Base-by-base conservation (phyloP, 345 rosid genomes). In the Rhizophora apiculata region DNA sequence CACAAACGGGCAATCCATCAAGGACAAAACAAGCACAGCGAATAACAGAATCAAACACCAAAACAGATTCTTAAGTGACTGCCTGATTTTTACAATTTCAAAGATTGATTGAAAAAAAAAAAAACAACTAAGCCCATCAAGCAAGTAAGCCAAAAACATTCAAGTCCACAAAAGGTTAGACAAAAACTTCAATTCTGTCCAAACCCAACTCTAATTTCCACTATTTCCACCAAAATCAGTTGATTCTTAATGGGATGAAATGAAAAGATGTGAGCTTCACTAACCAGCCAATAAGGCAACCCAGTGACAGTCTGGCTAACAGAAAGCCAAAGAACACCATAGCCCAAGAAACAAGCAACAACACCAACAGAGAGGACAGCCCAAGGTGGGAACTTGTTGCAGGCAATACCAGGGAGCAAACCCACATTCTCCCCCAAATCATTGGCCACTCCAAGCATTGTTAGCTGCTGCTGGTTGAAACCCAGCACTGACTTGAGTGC, bases 341-440 rank as follows among this genome's bases (percentile, higher is more conserved):
- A 95, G 9, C 99, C 99, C 58, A 87, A 68, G 82, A 90, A 92
- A 75, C 98, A 95, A 69, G 79, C 52, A 48, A 81, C 73, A 57
- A 77, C 81, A 48, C 99, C 99, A 31, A 86, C 78, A 66, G 83
- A 74, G 34, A 95, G 85, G 65, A 95, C 83, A 71, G 85, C 71
- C 99, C 99, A 92, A 24, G 96, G 96, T 53, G 97, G 97, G 71
- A 92, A 85, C 86, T 85, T 90, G 80, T 92, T 95, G 78, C 92
- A 88, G 20, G 90, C 94, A 72, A 87, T 78, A 0, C 99, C 99
- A 27, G 98, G 92, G 27, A 92, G 86, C 9, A 95, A 70, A 0
- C 99, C 98, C 70, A 92, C 71, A 68, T 82, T 95, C 79, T 92
- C 99, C 16, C 99, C 98, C 39, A 95, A 65, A 78, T 95, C 99